Evolutionary conservation across 208 protist genomes (phyloP).

Genomic region (Crithidia expoeki): DNA sequence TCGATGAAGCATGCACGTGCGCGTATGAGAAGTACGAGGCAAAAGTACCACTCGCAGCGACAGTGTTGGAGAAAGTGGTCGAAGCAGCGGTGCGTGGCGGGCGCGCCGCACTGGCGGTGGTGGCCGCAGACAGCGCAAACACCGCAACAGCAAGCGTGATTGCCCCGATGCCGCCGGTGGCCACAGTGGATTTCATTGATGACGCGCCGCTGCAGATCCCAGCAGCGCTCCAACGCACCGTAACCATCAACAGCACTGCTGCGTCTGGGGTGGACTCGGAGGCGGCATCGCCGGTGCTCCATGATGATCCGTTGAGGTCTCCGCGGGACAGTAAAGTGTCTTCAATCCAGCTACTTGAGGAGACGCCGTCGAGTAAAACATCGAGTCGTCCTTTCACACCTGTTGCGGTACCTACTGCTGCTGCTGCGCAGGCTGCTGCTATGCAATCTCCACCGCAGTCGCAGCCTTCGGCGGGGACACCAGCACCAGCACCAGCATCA

Average conservation of each 20-base stretch:
- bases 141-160: background rate
- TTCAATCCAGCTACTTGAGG: background rate
- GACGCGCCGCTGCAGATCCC: conserved; percentile 2
- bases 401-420: background rate
- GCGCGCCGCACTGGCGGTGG: conserved; percentile 14
- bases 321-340: background rate
- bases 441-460: background rate
- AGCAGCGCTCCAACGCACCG: background rate
- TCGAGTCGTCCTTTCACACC: background rate
- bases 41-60: conserved; percentile 62
- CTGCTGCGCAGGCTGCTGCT: background rate
- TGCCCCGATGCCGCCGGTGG: background rate
- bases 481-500: conserved; percentile 1
- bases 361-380: background rate
- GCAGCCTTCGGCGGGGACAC: background rate
- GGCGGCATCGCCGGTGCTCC: background rate
- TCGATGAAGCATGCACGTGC: conserved; percentile 75
- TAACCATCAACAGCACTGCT: background rate
- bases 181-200: background rate
- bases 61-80: conserved; percentile 64
- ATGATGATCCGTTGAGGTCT: conserved; percentile 17
- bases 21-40: conserved; percentile 78
- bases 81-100: conserved; percentile 33
- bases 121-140: background rate
- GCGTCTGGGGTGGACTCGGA: background rate